Evolutionary conservation across 2,329 filamentous ascomycete species (phyloP).

Genomic region (Penicillium sp.): DNA sequence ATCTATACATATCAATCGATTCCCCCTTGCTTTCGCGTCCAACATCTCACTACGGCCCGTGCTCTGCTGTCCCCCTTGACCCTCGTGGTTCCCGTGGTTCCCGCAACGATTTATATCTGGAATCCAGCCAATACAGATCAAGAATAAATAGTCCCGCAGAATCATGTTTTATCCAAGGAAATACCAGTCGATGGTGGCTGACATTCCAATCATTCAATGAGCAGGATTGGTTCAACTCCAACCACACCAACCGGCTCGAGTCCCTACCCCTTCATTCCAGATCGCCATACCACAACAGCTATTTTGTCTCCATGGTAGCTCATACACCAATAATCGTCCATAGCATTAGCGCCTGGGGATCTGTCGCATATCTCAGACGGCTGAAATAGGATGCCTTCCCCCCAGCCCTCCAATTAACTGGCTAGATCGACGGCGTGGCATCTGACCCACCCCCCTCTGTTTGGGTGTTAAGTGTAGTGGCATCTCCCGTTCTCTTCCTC

Average conservation of each 20-base stretch:
- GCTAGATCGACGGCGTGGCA: background rate
- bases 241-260: background rate
- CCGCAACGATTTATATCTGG: background rate
- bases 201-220: background rate
- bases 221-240: background rate
- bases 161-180: background rate
- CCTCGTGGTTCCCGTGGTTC: background rate
- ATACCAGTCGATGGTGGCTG: background rate
- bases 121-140: background rate
- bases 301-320: conserved; percentile 11
- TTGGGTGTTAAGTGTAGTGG: conserved; percentile 14
- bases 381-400: background rate
- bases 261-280: conserved; percentile 16
- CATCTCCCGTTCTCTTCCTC: background rate
- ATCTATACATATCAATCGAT: too few species aligned
- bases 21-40: background rate
- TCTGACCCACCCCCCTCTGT: conserved; percentile 7
- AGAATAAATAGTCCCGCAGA: background rate
- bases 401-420: conserved; percentile 1
- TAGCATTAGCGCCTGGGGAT: background rate
- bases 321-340: background rate
- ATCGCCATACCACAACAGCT: conserved; percentile 15
- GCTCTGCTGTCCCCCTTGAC: background rate
- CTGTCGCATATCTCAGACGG: conserved; percentile 6
- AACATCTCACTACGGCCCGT: background rate